These are phyloP conservation scores for Viola odorata DNA, from an alignment of 345 rosid species.

Conservation along the genomic window DNA sequence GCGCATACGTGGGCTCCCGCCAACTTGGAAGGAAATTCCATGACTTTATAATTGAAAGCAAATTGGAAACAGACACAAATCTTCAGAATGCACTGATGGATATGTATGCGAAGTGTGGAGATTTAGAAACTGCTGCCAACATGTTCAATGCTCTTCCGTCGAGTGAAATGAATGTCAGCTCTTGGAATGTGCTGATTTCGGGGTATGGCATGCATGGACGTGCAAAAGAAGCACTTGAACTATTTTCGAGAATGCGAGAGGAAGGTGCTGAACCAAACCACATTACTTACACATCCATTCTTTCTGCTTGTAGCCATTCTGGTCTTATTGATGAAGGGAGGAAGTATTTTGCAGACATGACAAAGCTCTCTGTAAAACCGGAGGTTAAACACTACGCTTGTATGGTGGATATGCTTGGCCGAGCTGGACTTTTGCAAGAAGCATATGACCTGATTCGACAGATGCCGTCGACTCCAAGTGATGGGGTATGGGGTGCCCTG, in stretches of 20 bases:
- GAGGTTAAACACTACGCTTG: slow-evolving; percentile 50
- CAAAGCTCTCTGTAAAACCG: slow-evolving; percentile 26
- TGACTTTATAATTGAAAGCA: slow-evolving; percentile 22
- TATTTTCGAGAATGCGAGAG: slow-evolving; percentile 42
- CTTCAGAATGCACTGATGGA: slow-evolving; percentile 43
- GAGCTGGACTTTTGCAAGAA: slow-evolving; percentile 44
- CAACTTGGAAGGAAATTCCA: slow-evolving; percentile 40
- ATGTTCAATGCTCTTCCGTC: slow-evolving; percentile 36
- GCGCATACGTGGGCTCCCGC: slow-evolving; percentile 45
- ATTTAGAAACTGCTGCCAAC: slow-evolving; percentile 34
- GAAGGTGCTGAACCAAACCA: slow-evolving; percentile 43
- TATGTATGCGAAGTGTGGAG: slow-evolving; percentile 62
- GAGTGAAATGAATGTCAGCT: slow-evolving; percentile 21
- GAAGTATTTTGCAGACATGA: slow-evolving; percentile 41
- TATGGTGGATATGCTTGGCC: slow-evolving; percentile 61
- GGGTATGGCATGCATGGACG: slow-evolving; percentile 50
- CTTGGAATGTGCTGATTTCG: slow-evolving; percentile 57
- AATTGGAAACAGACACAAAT: slow-evolving; percentile 25
- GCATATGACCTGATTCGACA: slow-evolving; percentile 42
- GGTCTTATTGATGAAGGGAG: slow-evolving; percentile 54
- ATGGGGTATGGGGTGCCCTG: slow-evolving; percentile 53
- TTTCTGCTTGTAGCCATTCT: slow-evolving; percentile 60
- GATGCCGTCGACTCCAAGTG: slow-evolving; percentile 46
- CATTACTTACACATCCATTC: slow-evolving; percentile 46
- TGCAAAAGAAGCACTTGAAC: slow-evolving; percentile 34